Base-by-base conservation (phyloP, 2,329 filamentous ascomycete genomes). In the Cercospora sesami region DNA sequence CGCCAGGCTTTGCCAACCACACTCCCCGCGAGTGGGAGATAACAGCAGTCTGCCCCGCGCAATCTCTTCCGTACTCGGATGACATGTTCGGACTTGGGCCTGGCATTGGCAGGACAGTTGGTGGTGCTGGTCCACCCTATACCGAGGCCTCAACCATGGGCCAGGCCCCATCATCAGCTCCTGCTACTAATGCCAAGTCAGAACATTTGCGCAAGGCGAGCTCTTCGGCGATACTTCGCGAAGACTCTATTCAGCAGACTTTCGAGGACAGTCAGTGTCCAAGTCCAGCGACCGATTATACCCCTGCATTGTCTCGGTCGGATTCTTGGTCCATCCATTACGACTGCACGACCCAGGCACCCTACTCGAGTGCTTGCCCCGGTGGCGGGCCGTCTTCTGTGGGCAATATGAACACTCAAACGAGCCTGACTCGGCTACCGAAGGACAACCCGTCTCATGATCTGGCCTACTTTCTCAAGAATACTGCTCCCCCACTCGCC, bases 401-500 rank as follows among this genome's bases (percentile, higher is more conserved):
- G 48, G 74, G 72, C 72, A 73, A 68, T 62, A 78, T 75, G 74
- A 78, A 75, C 67, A 78, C 76, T 14, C 71, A 75, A 48, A 73
- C 73, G 8, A 78, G 76, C 60, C 60, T 76, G 36, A 67, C 75
- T 28, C 71, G 70, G 31, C 60, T 78, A 39, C 76, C 75, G 9
- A 72, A 65, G 23, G 68, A 72, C 21, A 76, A 76, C 60, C 67
- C 71, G 10, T 76, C 76, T 9, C 74, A 75, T 36, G 79, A 81
- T 45, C 71, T 81, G 64, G 78, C 78, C 14, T 78, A 75, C 58
- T 81, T 81, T 63, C 68, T 81, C 60, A 75, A 75, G 65, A 79
- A 78, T 6, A 81, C 79, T 5, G 79, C 77, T 21, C 80, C 80
- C 1, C 70, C 68, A 53, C 68, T 72, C 63, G 72, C 76, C 3